Evolutionary conservation across 805 yeast species (phyloP).

Genomic region (Candida yuanshanica): DNA sequence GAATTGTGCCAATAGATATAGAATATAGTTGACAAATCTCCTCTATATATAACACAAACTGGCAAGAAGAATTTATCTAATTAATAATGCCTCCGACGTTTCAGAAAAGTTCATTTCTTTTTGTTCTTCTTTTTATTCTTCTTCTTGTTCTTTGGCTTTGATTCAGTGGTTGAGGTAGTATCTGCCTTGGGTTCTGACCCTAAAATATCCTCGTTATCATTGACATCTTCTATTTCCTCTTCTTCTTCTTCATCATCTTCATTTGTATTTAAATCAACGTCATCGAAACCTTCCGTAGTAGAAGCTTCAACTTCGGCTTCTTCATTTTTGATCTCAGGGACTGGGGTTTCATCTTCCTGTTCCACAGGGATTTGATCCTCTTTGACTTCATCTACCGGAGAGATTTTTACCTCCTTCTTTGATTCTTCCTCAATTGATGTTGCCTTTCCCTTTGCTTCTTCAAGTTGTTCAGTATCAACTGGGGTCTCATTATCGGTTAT

Average conservation of each 20-base stretch:
- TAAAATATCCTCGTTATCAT: background rate
- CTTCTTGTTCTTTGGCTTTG: slow-evolving; percentile 4
- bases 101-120: slow-evolving; percentile 10
- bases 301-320: slow-evolving; percentile 7
- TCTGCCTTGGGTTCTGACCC: background rate
- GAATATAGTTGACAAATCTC: background rate
- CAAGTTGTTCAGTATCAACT: slow-evolving; percentile 4
- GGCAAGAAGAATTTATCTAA: too few species aligned
- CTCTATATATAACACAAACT: background rate
- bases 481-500: slow-evolving; percentile 7
- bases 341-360: slow-evolving; percentile 7
- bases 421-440: slow-evolving; percentile 13
- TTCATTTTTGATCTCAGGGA: slow-evolving; percentile 3
- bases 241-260: slow-evolving; percentile 14
- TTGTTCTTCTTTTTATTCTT: slow-evolving; percentile 11
- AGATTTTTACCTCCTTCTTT: background rate
- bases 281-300: slow-evolving; percentile 1
- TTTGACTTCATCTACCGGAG: background rate
- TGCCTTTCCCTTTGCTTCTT: slow-evolving; percentile 15
- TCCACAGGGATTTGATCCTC: background rate
- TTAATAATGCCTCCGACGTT: too few species aligned
- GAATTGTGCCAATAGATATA: slow-evolving; percentile 2
- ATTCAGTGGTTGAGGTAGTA: background rate
- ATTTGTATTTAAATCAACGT: slow-evolving; percentile 3
- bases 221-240: slow-evolving; percentile 9